These are phyloP conservation scores for Lunularia cruciata DNA, from an alignment of 225 moss, liverwort and hornwort species.

Conservation along the genomic window DNA sequence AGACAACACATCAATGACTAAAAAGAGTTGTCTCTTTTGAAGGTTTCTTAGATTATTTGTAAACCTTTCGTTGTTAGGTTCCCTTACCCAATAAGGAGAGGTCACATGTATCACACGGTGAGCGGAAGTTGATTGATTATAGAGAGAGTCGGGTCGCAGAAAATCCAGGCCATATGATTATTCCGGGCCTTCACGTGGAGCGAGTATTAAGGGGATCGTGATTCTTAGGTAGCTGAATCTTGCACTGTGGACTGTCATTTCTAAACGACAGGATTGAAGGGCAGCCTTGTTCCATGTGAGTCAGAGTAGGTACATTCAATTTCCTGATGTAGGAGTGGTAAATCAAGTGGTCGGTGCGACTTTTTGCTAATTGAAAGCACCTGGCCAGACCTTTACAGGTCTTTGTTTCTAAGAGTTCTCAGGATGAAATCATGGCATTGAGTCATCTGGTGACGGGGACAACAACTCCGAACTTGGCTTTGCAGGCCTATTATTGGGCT, in stretches of 20 bases:
- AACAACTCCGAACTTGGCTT: conserved; percentile 8
- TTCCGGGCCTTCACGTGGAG: conserved; percentile 26
- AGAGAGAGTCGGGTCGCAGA: conserved; percentile 22
- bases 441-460: conserved; percentile 17
- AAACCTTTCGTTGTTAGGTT: conserved; percentile 33
- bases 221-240: conserved; percentile 24
- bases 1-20: conserved; percentile 7
- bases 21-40: conserved; percentile 26
- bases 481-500: not conserved
- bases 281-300: conserved; percentile 23
- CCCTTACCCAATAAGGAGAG: conserved; percentile 34
- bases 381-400: conserved; percentile 16
- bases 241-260: conserved; percentile 20
- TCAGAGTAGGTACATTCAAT: conserved; percentile 18
- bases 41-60: conserved; percentile 27
- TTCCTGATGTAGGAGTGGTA: conserved; percentile 19
- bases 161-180: conserved; percentile 22
- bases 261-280: conserved; percentile 26
- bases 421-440: conserved; percentile 9
- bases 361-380: conserved; percentile 16
- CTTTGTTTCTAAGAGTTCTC: conserved; percentile 17
- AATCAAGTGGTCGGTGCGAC: conserved; percentile 20
- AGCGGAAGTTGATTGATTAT: conserved; percentile 26
- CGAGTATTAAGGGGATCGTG: conserved; percentile 12
- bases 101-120: conserved; percentile 28